A percentile compares a stretch with the other conserved stretches of the same genome.
Evolutionary conservation across 2,329 filamentous ascomycete species (phyloP).

Genomic region (Paramyrothecium roridum): DNA sequence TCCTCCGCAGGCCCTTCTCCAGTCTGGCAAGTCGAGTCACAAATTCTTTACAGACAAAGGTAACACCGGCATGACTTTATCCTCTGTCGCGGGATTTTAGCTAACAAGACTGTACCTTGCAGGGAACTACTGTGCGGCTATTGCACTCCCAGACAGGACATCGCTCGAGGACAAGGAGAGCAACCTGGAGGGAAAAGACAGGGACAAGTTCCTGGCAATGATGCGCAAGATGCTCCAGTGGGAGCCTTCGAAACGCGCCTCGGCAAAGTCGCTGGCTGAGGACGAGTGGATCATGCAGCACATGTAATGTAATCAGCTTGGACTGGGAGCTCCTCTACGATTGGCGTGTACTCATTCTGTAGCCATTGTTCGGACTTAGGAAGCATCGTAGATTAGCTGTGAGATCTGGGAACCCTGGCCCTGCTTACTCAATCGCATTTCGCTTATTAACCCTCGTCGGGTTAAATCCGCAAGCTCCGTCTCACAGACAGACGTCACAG

Average conservation of each 20-base stretch:
- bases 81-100: neutral
- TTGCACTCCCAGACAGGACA: conserved; percentile 13
- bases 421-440: too few species aligned
- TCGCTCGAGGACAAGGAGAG: conserved; percentile 33
- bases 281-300: conserved; percentile 24
- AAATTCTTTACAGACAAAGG: conserved; percentile 37
- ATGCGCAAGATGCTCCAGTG: conserved; percentile 35
- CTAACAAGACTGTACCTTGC: too few species aligned
- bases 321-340: too few species aligned
- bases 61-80: conserved; percentile 11
- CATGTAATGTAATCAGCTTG: too few species aligned
- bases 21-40: conserved; percentile 18
- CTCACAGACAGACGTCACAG: too few species aligned
- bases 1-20: conserved; percentile 32
- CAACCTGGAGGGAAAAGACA: conserved; percentile 26
- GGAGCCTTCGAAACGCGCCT: conserved; percentile 24
- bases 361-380: too few species aligned
- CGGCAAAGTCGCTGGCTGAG: conserved; percentile 22
- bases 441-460: too few species aligned
- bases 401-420: too few species aligned
- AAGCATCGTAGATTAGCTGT: too few species aligned
- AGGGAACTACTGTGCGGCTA: conserved; percentile 22
- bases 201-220: conserved; percentile 26
- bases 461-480: too few species aligned
- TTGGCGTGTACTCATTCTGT: too few species aligned